Percentiles rank a stretch among this genome's conserved stretches.
These are phyloP conservation scores for Ascochyta koolunga DNA, from an alignment of 2,329 filamentous ascomycete species.

Conservation along the genomic window DNA sequence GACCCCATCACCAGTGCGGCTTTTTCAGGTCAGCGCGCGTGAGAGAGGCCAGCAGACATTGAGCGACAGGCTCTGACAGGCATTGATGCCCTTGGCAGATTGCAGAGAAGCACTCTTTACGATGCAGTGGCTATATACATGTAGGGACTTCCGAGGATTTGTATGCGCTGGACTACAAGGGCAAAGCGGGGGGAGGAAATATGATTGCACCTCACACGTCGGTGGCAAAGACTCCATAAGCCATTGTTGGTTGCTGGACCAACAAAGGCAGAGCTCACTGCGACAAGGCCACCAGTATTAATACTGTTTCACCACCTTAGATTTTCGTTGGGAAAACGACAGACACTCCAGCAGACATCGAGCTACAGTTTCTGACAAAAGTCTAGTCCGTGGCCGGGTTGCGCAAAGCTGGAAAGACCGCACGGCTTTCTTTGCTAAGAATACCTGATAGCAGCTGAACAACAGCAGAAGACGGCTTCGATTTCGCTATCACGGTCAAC, in stretches of 20 bases:
- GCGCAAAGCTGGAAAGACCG: background rate
- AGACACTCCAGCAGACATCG: background rate
- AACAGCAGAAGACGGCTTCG: conserved; percentile 1
- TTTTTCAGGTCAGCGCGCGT: conserved; percentile 32
- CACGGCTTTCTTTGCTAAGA: background rate
- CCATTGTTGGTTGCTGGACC: background rate
- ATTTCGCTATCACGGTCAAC: conserved; percentile 1
- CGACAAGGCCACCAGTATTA: background rate
- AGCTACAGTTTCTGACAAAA: background rate
- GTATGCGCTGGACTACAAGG: conserved; percentile 9
- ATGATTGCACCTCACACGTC: background rate
- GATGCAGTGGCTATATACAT: conserved; percentile 23
- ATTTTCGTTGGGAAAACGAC: background rate
- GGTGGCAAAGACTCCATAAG: background rate
- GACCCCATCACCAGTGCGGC: conserved; percentile 32
- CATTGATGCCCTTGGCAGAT: conserved; percentile 34
- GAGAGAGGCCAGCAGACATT: conserved; percentile 38
- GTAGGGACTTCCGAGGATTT: conserved; percentile 19
- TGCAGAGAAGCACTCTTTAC: conserved; percentile 28
- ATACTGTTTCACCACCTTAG: background rate
- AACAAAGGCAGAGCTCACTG: background rate
- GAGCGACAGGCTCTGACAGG: conserved; percentile 30
- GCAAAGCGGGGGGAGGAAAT: background rate
- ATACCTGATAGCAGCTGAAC: background rate
- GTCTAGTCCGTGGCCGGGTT: background rate